phyloP scores from a whole-genome alignment of 257 asterid genomes.

The Capsicum pubescens region DNA sequence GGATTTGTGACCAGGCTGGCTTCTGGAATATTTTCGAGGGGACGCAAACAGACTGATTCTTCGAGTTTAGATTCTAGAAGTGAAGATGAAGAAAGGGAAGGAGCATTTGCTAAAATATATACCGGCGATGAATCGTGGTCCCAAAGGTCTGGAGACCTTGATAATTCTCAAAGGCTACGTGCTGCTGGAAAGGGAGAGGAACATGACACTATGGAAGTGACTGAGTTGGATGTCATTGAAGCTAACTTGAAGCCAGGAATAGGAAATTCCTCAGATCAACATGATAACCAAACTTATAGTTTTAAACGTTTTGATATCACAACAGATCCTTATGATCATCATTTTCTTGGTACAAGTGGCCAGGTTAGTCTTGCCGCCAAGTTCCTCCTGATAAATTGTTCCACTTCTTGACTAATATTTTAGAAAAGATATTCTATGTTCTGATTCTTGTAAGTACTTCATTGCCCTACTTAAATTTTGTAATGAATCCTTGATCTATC shows the following conservation, averaged over 20 bases:
- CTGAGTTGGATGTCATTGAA: constrained; percentile 58
- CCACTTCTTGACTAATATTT: constrained; percentile 14
- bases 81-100: constrained; percentile 60
- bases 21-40: constrained; percentile 89
- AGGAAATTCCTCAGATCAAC: constrained; percentile 39
- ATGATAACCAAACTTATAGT: constrained; percentile 45
- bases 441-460: constrained; percentile 12
- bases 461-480: neutral
- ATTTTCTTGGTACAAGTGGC: constrained; percentile 63
- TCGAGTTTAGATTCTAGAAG: constrained; percentile 49
- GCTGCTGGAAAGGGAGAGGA: constrained; percentile 49
- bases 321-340: constrained; percentile 81
- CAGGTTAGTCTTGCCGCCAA: constrained; percentile 59
- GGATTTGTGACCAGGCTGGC: constrained; percentile 91
- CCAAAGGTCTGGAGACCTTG: constrained; percentile 51
- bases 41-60: constrained; percentile 57
- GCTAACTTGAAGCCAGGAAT: constrained; percentile 50
- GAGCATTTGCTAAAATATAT: constrained; percentile 36
- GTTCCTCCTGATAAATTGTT: constrained; percentile 18
- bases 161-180: constrained; percentile 44
- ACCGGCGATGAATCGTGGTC: constrained; percentile 54
- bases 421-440: neutral
- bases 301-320: constrained; percentile 88
- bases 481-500: neutral
- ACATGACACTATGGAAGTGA: constrained; percentile 43